phyloP scores from a whole-genome alignment of 106 monocot species.

The Dendrobium huoshanense region DNA sequence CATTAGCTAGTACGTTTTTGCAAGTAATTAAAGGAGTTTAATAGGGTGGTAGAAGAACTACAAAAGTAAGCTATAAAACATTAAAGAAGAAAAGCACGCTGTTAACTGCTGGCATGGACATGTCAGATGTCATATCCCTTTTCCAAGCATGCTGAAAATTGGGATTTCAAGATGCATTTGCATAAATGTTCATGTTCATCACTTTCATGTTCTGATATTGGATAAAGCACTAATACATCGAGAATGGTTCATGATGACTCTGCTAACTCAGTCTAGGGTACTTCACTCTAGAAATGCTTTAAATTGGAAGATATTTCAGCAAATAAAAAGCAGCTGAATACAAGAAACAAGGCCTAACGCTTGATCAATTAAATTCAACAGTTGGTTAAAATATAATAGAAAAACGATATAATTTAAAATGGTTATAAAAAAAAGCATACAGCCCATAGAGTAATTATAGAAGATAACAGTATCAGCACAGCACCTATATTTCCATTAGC shows the following conservation, averaged over 20 bases:
- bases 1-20: too few species aligned
- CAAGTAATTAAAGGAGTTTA: too few species aligned
- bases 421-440: neutral
- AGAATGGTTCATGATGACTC: neutral
- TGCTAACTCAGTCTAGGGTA: neutral
- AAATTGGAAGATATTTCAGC: neutral
- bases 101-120: neutral
- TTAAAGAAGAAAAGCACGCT: too few species aligned
- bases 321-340: neutral
- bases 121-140: neutral
- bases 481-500: neutral
- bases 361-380: neutral
- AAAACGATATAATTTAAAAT: neutral
- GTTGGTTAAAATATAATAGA: neutral
- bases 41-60: too few species aligned
- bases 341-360: neutral
- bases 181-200: neutral
- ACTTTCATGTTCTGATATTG: neutral
- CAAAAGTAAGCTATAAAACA: too few species aligned
- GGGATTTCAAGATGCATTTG: neutral
- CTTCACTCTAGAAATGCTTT: neutral
- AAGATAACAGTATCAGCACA: constrained; percentile 11
- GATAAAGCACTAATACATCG: neutral
- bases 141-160: neutral
- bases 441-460: constrained; percentile 5